Percentiles rank a stretch among this genome's conserved stretches.
Evolutionary conservation across 2,329 filamentous ascomycete species (phyloP).

Genomic region (Fusarium ramigenum): DNA sequence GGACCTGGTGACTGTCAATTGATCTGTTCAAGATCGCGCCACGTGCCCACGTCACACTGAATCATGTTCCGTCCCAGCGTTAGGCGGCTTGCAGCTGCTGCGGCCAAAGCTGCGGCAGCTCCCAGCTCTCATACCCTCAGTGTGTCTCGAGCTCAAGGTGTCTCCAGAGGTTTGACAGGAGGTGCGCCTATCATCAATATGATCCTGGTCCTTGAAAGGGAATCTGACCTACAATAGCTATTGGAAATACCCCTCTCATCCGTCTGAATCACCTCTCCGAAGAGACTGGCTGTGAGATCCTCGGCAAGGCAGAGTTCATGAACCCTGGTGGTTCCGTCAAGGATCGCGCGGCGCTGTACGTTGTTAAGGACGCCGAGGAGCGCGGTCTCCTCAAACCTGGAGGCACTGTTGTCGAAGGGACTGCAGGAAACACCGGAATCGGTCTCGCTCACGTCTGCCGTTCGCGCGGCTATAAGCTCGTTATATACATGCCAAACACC

Average conservation of each 20-base stretch:
- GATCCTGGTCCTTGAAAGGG: not conserved
- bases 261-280: conserved; percentile 87
- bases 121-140: conserved; percentile 71
- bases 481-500: conserved; percentile 99
- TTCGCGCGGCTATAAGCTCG: conserved; percentile 88
- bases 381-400: conserved; percentile 82
- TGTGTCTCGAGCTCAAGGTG: conserved; percentile 82
- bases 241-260: conserved; percentile 97
- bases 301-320: conserved; percentile 98
- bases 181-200: conserved; percentile 62
- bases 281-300: conserved; percentile 90
- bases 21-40: conserved; percentile 1
- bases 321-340: conserved; percentile 97
- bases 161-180: conserved; percentile 81
- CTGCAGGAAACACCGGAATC: conserved; percentile 97
- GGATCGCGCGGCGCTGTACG: conserved; percentile 93
- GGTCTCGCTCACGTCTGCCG: conserved; percentile 96
- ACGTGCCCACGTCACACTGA: not conserved
- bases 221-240: conserved; percentile 65
- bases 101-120: conserved; percentile 53
- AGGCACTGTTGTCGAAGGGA: conserved; percentile 96
- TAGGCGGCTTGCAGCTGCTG: conserved; percentile 71
- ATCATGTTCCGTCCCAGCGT: conserved; percentile 75
- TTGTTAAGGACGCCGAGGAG: conserved; percentile 93
- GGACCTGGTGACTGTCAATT: conserved; percentile 25